Percentiles rank a stretch among this genome's conserved stretches.
Conservation (phyloP, 495 filamentous ascomycete genomes). For the Aspergillus conjunctus region DNA sequence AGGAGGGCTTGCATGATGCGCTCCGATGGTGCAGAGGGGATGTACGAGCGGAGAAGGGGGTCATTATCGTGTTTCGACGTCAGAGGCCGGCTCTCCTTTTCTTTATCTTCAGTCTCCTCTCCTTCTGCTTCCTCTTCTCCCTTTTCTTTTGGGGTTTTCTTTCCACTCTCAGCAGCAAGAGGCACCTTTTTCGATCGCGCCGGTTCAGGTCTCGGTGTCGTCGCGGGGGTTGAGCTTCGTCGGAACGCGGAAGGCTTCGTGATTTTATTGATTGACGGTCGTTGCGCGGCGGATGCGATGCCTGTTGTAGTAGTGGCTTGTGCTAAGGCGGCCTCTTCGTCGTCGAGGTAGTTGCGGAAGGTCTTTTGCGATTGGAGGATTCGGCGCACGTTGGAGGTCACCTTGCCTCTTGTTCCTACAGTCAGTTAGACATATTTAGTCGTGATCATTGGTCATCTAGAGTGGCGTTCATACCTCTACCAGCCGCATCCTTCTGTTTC, state of each 20-base stretch:
- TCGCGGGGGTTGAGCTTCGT: slow-evolving; percentile 42
- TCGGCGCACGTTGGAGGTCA: slow-evolving; percentile 79
- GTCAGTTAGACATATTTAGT: too few relatives aligned
- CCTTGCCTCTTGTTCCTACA: slow-evolving; percentile 51
- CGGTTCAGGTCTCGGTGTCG: slow-evolving; percentile 28
- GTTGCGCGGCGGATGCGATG: slow-evolving; percentile 22
- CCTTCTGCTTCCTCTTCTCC: slow-evolving; percentile 24
- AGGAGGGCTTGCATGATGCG: slow-evolving; percentile 69
- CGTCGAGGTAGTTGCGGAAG: slow-evolving; percentile 86
- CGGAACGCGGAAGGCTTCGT: slow-evolving; percentile 29
- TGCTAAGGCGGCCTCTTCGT: slow-evolving; percentile 74
- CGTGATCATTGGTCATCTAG: background rate
- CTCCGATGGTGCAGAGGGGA: slow-evolving; percentile 65
- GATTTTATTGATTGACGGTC: slow-evolving; percentile 21
- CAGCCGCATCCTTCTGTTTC: slow-evolving; percentile 50
- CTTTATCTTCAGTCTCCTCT: slow-evolving; percentile 8
- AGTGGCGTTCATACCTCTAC: slow-evolving; percentile 39
- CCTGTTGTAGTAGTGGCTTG: slow-evolving; percentile 40
- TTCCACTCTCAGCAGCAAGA: slow-evolving; percentile 1
- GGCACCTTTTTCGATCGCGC: slow-evolving; percentile 15
- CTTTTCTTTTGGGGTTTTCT: slow-evolving; percentile 26
- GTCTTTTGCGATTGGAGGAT: slow-evolving; percentile 92
- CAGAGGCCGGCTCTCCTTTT: slow-evolving; percentile 39
- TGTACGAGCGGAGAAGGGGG: slow-evolving; percentile 61
- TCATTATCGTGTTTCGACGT: slow-evolving; percentile 56